Base-by-base conservation (phyloP, 441 rosid species). In the Kokia cookei region DNA sequence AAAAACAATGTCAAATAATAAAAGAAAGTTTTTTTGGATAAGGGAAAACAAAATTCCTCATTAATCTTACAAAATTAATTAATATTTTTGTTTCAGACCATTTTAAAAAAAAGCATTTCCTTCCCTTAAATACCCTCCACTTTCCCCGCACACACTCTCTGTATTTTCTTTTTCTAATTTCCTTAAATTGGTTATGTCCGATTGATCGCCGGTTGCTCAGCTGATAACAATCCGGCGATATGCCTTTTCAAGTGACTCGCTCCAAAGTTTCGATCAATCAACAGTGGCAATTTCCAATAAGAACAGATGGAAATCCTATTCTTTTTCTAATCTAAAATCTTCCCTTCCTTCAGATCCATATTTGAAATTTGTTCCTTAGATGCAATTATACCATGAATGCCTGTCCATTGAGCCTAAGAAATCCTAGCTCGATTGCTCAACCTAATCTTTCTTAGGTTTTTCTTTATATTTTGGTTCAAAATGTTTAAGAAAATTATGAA, bases 401-500 rank as follows among this genome's bases (percentile, higher is more conserved):
- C 48, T 82, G 65, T 85, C 82, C 78, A 50, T 76, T 63, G 47
- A 74, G 75, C 27, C 9, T 54, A 54, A 54, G 26, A 54, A 54
- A 40, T 7, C 54, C 45, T 55, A 51, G 75, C 67, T 58, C 63
- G 48, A 63, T 50, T 12, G 51, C 40, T 54, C 35, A 60, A 60
- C 57, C 75, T 79, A 9, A 67, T 14, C 69, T 22, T 26, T 61
- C 17, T 32, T 59, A 57, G 19, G 65, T 53, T 72, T 43, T 81
- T 78, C 74, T 87, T 43, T 47, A 13, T 10, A 13, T 47, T 47
- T 47, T 47, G 14, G 51, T 47, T 47, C 51, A 69, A 73, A 79
- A 94, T 94, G 98, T 86, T 94, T 63, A 92, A 88, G 96, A 94
- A 91, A 76, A 92, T 94, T 72, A 87, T 91, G 65, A 94, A 92